Evolutionary conservation across 192 early-diverging fungal genomes (phyloP).

Genomic region (Coemansia sp.): DNA sequence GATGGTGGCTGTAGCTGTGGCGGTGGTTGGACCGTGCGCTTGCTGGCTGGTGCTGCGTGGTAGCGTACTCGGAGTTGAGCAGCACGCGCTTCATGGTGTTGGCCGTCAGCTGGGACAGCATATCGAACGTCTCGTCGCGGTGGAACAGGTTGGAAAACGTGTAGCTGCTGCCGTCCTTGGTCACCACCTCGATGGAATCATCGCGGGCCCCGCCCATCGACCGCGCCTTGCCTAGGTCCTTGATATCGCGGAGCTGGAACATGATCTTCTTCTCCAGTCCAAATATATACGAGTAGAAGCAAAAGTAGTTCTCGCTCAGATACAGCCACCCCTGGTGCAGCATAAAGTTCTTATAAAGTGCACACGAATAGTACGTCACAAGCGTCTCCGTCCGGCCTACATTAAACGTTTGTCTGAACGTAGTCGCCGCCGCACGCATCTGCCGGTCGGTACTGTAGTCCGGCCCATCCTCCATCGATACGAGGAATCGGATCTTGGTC

Average conservation of each 20-base stretch:
- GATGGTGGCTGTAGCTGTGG: slow-evolving; percentile 6
- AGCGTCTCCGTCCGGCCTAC: slow-evolving; percentile 79
- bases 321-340: slow-evolving; percentile 98
- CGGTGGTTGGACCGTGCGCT: slow-evolving; percentile 6
- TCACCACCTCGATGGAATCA: slow-evolving; percentile 84
- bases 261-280: slow-evolving; percentile 91
- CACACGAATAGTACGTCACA: slow-evolving; percentile 95
- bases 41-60: slow-evolving; percentile 16
- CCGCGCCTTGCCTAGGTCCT: slow-evolving; percentile 82
- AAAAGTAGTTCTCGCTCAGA: slow-evolving; percentile 87
- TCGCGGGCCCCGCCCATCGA: slow-evolving; percentile 88
- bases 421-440: slow-evolving; percentile 81
- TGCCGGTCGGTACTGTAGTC: slow-evolving; percentile 85
- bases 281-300: slow-evolving; percentile 94
- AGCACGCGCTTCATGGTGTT: slow-evolving; percentile 87
- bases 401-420: slow-evolving; percentile 88
- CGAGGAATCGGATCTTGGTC: slow-evolving; percentile 88
- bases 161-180: slow-evolving; percentile 79
- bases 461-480: slow-evolving; percentile 66
- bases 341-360: slow-evolving; percentile 75
- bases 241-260: slow-evolving; percentile 90
- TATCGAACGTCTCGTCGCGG: slow-evolving; percentile 94
- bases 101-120: slow-evolving; percentile 88
- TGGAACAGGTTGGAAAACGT: slow-evolving; percentile 94
- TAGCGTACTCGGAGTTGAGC: slow-evolving; percentile 68